These are phyloP conservation scores for Xylaria curta DNA, from an alignment of 495 filamentous ascomycete species.

Conservation along the genomic window DNA sequence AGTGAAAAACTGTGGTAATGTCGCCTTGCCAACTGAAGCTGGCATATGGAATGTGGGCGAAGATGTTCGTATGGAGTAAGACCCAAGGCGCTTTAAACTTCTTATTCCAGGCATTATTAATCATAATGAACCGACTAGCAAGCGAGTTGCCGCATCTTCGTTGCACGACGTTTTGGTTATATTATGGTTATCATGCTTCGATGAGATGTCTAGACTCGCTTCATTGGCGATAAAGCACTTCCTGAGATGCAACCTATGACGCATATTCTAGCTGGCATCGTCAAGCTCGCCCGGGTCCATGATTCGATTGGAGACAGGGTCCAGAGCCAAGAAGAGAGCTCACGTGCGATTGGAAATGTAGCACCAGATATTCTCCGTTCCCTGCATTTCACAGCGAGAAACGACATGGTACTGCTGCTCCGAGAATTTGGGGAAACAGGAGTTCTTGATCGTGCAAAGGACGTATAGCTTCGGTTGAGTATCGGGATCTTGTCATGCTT, in stretches of 20 bases:
- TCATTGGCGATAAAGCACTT: background rate
- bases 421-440: background rate
- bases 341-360: slow-evolving; percentile 8
- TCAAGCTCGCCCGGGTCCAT: background rate
- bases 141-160: background rate
- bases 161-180: background rate
- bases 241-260: background rate
- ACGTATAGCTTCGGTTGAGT: background rate
- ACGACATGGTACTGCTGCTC: background rate
- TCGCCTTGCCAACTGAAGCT: background rate
- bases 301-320: background rate
- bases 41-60: background rate
- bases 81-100: background rate
- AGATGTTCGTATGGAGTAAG: slow-evolving; percentile 3
- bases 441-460: background rate
- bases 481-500: background rate
- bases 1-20: background rate
- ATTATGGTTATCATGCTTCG: background rate
- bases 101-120: background rate
- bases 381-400: background rate
- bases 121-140: background rate
- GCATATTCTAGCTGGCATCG: background rate
- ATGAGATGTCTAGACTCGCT: background rate
- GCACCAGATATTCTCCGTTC: background rate
- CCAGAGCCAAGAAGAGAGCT: slow-evolving; percentile 9